Evolutionary conservation across 176 grass and related monocot species (phyloP).

Genomic region (Paspalum vaginatum): DNA sequence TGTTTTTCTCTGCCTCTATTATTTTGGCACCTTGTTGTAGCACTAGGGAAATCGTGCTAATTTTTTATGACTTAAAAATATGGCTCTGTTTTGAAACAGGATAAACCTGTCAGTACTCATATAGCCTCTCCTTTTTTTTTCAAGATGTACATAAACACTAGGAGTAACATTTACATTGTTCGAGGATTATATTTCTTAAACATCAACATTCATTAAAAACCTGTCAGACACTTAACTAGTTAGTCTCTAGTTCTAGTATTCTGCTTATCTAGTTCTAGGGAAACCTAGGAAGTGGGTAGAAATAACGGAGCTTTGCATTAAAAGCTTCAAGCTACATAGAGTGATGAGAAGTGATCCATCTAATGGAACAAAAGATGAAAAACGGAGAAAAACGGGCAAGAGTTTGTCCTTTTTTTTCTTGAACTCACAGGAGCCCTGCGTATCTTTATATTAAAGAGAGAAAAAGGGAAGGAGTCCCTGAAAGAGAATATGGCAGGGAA

Average conservation of each 20-base stretch:
- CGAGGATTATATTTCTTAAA: neutral
- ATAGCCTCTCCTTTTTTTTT: conserved; percentile 14
- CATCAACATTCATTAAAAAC: neutral
- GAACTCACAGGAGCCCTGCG: no score
- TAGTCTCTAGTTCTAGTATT: neutral
- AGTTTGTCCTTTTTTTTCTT: neutral
- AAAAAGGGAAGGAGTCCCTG: no score
- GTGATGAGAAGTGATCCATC: neutral
- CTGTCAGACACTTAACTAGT: neutral
- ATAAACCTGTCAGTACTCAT: conserved; percentile 1
- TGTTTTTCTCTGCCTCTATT: conserved; percentile 1
- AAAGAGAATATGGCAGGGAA: no score
- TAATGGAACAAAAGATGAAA: conserved; percentile 8
- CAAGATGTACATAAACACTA: neutral
- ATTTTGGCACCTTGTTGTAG: conserved; percentile 11
- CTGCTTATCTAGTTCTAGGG: conserved; percentile 1
- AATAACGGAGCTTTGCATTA: neutral
- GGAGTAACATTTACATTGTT: neutral
- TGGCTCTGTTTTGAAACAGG: conserved; percentile 17
- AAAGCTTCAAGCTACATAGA: neutral
- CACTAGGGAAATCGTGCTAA: conserved; percentile 4
- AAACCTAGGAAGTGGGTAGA: neutral
- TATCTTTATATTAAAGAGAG: no score
- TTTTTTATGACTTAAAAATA: neutral
- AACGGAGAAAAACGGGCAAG: no score